A percentile compares a stretch with the other conserved stretches of the same genome.
Conservation (phyloP, 139 green algal species). For the Coccomyxa sp. region DNA sequence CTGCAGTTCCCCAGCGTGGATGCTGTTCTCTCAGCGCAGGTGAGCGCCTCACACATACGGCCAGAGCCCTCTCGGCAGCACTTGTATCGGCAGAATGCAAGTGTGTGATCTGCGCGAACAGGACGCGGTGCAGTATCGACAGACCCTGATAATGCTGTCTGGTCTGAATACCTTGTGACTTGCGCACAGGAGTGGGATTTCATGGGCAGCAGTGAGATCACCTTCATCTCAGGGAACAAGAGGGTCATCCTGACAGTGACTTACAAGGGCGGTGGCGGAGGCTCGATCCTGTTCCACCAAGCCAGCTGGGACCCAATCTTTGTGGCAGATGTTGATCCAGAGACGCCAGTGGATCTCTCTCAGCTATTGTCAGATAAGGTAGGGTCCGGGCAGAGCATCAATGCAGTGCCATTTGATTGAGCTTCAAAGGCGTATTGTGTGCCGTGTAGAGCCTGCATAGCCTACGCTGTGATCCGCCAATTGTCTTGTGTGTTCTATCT, state of each 20-base stretch:
- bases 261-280: background rate
- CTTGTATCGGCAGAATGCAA: too few species aligned
- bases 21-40: background rate
- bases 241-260: background rate
- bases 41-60: background rate
- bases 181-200: background rate
- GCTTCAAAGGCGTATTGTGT: too few species aligned
- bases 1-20: background rate
- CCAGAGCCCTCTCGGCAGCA: too few species aligned
- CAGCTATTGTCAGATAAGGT: background rate
- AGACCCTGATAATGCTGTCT: too few species aligned
- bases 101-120: too few species aligned
- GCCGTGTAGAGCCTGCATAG: too few species aligned
- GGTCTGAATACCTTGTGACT: too few species aligned
- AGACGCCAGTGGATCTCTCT: background rate
- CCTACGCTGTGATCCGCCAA: too few species aligned
- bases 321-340: background rate
- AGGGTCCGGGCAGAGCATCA: too few species aligned
- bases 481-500: too few species aligned
- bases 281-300: slow-evolving; percentile 4
- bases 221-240: background rate
- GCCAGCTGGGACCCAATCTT: slow-evolving; percentile 1
- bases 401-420: too few species aligned
- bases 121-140: too few species aligned
- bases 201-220: slow-evolving; percentile 4